A percentile compares a stretch with the other conserved stretches of the same genome.
These are phyloP conservation scores for Gypsophila paniculata DNA, from an alignment of 179 eudicot species.

Conservation along the genomic window DNA sequence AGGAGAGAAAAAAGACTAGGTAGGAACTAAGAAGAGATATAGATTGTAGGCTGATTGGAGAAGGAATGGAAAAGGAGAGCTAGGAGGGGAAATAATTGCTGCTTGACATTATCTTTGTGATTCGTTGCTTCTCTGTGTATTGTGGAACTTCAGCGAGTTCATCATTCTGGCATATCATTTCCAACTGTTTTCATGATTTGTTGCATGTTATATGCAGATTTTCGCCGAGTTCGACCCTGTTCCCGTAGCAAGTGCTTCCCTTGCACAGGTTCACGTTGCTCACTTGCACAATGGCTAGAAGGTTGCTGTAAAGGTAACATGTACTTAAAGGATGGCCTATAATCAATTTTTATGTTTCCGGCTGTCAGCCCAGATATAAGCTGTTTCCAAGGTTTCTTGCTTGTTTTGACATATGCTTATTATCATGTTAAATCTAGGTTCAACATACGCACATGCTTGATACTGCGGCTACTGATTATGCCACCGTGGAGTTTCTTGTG, in stretches of 20 bases:
- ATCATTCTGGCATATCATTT: neutral
- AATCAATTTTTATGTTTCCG: constrained; percentile 13
- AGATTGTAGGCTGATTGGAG: no score
- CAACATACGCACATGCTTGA: constrained; percentile 99
- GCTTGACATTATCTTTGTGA: no score
- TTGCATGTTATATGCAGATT: no score
- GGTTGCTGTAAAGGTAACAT: constrained; percentile 96
- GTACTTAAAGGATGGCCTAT: constrained; percentile 11
- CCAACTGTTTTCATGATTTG: no score
- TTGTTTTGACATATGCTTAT: constrained; percentile 14
- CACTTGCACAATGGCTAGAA: constrained; percentile 73
- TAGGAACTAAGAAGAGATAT: no score
- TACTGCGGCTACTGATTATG: constrained; percentile 96
- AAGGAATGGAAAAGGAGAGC: no score
- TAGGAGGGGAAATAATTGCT: no score
- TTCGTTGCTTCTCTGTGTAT: constrained; percentile 1
- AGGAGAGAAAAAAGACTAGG: no score
- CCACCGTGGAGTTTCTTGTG: constrained; percentile 86
- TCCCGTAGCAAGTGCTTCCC: constrained; percentile 98
- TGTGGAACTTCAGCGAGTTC: neutral
- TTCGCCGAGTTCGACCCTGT: constrained; percentile 83
- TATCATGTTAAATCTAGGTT: constrained; percentile 49
- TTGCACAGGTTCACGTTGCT: constrained; percentile 96
- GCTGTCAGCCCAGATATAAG: neutral
- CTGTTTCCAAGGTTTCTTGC: constrained; percentile 10